Evolutionary conservation across 345 rosid genomes (phyloP).

Genomic region (Ceriops decandra): DNA sequence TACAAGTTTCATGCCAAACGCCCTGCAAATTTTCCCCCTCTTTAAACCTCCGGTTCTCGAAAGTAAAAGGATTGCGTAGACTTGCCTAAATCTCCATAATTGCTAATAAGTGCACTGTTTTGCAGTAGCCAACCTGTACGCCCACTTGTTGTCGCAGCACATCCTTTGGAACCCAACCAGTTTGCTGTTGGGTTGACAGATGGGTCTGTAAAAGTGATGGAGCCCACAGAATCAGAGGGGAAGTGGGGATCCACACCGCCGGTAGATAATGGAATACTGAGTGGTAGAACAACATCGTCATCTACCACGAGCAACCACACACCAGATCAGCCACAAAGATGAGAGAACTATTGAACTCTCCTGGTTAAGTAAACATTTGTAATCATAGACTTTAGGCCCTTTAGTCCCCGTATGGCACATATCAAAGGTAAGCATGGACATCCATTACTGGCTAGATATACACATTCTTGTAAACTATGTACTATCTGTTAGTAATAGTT

Average conservation of each 20-base stretch:
- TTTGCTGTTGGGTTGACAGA: constrained; percentile 67
- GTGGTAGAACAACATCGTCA: constrained; percentile 59
- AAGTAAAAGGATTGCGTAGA: not conserved
- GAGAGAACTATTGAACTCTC: constrained; percentile 13
- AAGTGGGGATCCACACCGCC: constrained; percentile 74
- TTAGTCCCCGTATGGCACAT: constrained; percentile 12
- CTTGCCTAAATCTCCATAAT: not conserved
- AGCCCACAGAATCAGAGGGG: constrained; percentile 62
- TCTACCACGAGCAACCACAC: constrained; percentile 78
- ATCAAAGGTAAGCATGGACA: constrained; percentile 24
- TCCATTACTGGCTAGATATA: constrained; percentile 9
- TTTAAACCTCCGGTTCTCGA: not conserved
- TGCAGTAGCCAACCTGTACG: constrained; percentile 56
- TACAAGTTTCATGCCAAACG: not conserved
- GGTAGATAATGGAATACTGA: constrained; percentile 55
- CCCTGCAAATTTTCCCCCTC: not conserved
- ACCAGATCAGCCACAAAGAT: constrained; percentile 66
- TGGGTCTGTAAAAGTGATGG: constrained; percentile 69
- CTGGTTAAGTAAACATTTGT: constrained; percentile 14
- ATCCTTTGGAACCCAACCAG: constrained; percentile 71
- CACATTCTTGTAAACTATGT: constrained; percentile 36
- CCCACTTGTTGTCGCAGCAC: constrained; percentile 72
- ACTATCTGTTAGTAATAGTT: constrained; percentile 3
- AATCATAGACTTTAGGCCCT: constrained; percentile 30
- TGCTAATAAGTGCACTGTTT: not conserved